Evolutionary conservation across 179 eudicot species (phyloP), one percentile per base, ranked within the genome.

Genomic region (Vitellaria paradoxa): DNA sequence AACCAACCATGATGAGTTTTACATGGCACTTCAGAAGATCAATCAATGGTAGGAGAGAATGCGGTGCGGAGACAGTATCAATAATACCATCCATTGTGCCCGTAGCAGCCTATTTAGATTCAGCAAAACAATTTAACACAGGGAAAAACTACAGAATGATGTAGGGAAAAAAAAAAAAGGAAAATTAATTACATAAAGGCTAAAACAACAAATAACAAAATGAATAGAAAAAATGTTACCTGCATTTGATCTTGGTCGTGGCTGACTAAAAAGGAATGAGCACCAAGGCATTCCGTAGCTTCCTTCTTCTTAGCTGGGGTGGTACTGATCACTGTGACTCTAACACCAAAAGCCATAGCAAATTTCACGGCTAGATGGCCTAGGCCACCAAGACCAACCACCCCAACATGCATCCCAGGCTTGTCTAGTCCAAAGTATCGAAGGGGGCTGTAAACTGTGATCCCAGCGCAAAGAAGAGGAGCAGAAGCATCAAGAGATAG

Each of bases 321-420:
- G 15, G 75, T 72, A 56, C 75, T 72, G 3, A 72, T 72, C 52
- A 72, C 65, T 10, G 75, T 72, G 17, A 72, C 75, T 42, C 56
- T 56, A 56, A 11, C 50, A 50, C 75, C 75, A 30, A 72, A 59
- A n/a, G 65, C 75, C 75, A 56, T 72, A 0, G 75, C 75, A n/a
- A 72, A 72, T 57, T 72, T 72, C 65, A 72, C 75, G 3, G 45
- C 65, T 4, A 72, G 26, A 40, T 72, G 75, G 49, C 75, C 75
- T 7, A 56, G 52, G 45, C 75, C 75, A 5, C 75, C 49, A 6
- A 72, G 49, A 37, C 75, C 75, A 30, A 72, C 75, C 63, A 56
- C 75, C 9, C 75, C 75, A 65, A 72, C 65, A 57, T 72, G 75
- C 75, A 72, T 17, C 2, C 75, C 75, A 18, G 65, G 75, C 75